Evolutionary conservation across 306 rosid genomes (phyloP).

Genomic region (Cicer judaicum): DNA sequence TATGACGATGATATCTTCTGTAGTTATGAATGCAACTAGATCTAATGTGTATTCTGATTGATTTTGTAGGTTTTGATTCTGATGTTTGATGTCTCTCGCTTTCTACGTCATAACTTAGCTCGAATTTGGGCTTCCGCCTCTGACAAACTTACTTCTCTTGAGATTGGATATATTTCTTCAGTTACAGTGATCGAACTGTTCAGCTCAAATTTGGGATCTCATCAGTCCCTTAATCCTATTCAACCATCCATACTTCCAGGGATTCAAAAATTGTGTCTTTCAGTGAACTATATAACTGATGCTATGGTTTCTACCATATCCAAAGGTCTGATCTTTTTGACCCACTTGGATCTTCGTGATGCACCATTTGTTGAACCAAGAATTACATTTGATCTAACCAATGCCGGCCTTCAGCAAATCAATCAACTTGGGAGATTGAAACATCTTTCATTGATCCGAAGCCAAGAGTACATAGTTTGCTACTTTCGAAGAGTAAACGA

Average conservation of each 20-base stretch:
- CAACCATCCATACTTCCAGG: slow-evolving; percentile 66
- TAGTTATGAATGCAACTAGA: slow-evolving; percentile 29
- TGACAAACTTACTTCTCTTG: slow-evolving; percentile 75
- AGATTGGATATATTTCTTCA: slow-evolving; percentile 86
- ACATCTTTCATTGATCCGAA: slow-evolving; percentile 81
- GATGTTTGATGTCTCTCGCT: slow-evolving; percentile 90
- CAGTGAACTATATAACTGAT: slow-evolving; percentile 89
- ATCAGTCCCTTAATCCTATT: slow-evolving; percentile 53
- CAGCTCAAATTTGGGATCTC: slow-evolving; percentile 67
- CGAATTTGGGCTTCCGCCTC: slow-evolving; percentile 86
- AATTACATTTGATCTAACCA: slow-evolving; percentile 76
- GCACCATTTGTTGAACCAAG: slow-evolving; percentile 88
- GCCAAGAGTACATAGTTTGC: slow-evolving; percentile 74
- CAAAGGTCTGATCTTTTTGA: slow-evolving; percentile 63
- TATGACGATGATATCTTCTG: slow-evolving; percentile 3
- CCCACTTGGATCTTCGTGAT: slow-evolving; percentile 91
- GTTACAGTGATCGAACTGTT: slow-evolving; percentile 82
- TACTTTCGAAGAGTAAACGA: slow-evolving; percentile 88
- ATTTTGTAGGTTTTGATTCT: slow-evolving; percentile 69
- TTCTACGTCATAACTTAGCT: slow-evolving; percentile 71
- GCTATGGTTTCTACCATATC: slow-evolving; percentile 80
- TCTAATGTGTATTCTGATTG: slow-evolving; percentile 42
- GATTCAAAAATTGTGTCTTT: slow-evolving; percentile 82
- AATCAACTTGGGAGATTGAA: slow-evolving; percentile 81
- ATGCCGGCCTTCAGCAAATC: slow-evolving; percentile 86